phyloP scores from a whole-genome alignment of 2,329 filamentous ascomycete genomes.

The Fusarium sambucinum region DNA sequence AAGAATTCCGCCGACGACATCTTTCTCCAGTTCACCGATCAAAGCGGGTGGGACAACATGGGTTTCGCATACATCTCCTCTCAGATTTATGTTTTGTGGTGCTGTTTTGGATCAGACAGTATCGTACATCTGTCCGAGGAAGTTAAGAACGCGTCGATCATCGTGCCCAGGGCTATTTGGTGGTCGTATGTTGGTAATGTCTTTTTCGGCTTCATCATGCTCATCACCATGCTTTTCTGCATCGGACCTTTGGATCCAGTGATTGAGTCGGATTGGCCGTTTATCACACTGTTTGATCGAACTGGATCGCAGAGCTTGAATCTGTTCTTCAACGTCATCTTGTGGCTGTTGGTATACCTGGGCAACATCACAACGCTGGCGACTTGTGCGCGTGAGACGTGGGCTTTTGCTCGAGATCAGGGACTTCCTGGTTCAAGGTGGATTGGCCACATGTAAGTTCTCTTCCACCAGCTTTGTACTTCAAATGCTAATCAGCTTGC shows the following conservation, averaged over 20 bases:
- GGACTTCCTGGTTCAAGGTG: conserved; percentile 27
- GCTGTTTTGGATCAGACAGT: conserved; percentile 32
- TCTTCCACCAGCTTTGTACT: fast-evolving
- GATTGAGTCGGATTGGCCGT: conserved; percentile 27
- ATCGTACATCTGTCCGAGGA: conserved; percentile 26
- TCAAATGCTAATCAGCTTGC: fast-evolving
- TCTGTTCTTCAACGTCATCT: conserved; percentile 23
- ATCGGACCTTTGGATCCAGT: conserved; percentile 20
- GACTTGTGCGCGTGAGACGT: conserved; percentile 32
- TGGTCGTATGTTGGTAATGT: conserved; percentile 28
- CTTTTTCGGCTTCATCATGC: conserved; percentile 29
- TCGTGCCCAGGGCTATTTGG: conserved; percentile 20
- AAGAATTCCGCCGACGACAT: conserved; percentile 22
- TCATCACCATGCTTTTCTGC: conserved; percentile 35
- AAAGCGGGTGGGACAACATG: conserved; percentile 32
- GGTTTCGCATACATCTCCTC: conserved; percentile 32
- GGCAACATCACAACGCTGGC: conserved; percentile 30
- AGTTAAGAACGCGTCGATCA: conserved; percentile 24
- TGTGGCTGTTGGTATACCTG: conserved; percentile 29
- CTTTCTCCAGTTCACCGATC: conserved; percentile 29
- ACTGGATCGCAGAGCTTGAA: conserved; percentile 19
- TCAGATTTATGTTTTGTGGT: conserved; percentile 31
- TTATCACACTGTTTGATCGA: conserved; percentile 19
- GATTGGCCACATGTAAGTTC: conserved; percentile 23
- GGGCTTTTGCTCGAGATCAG: conserved; percentile 23